Evolutionary conservation across 768 basidiomycete species (phyloP).

Genomic region (Thelephora aurantiotincta): DNA sequence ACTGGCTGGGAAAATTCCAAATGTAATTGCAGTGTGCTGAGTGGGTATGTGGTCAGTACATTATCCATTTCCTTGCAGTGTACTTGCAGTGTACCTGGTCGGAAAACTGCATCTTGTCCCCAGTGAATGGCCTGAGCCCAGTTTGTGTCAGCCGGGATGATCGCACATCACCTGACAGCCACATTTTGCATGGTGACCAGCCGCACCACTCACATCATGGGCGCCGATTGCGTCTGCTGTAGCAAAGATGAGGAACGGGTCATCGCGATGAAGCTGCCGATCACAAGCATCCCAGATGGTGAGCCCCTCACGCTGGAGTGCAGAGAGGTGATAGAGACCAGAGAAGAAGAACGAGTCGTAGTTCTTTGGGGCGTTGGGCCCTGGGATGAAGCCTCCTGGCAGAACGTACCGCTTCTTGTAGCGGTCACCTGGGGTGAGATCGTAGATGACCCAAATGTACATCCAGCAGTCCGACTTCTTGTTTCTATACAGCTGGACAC

Average conservation of each 20-base stretch:
- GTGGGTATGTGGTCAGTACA: no score
- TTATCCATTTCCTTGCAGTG: no score
- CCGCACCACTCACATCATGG: conserved; percentile 17
- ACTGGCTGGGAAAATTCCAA: no score
- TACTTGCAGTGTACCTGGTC: no score
- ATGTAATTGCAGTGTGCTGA: no score
- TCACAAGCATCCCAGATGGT: conserved; percentile 15
- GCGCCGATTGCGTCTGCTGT: background rate
- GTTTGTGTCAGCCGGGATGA: conserved; percentile 15
- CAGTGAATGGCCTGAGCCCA: background rate
- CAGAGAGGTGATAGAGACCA: conserved; percentile 16
- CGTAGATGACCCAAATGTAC: conserved; percentile 17
- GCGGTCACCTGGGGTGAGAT: conserved; percentile 12
- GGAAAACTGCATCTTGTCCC: no score
- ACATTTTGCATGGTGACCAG: conserved; percentile 19
- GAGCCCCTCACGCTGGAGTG: conserved; percentile 15
- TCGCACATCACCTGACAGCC: conserved; percentile 23
- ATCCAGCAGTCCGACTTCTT: conserved; percentile 22
- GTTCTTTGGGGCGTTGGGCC: conserved; percentile 18
- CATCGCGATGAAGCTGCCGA: background rate
- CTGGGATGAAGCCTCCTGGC: conserved; percentile 17
- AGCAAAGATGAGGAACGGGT: background rate
- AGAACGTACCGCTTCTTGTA: conserved; percentile 18
- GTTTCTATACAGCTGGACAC: conserved; percentile 16
- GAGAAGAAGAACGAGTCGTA: conserved; percentile 19